A percentile compares a stretch with the other conserved stretches of the same genome.
Evolutionary conservation across 441 rosid genomes (phyloP).

Genomic region (Metrosideros polymorpha): DNA sequence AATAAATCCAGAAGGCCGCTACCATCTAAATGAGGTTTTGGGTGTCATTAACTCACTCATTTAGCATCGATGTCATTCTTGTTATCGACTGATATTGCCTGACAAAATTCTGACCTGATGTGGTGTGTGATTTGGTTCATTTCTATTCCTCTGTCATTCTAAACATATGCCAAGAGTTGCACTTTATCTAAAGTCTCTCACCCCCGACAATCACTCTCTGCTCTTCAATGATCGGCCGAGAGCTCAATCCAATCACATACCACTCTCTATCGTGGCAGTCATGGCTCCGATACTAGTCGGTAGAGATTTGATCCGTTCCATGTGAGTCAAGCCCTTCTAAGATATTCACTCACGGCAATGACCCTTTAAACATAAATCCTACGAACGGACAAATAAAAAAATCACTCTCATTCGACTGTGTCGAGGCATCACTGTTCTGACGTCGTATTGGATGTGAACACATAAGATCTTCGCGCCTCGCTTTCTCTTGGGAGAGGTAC

Average conservation of each 20-base stretch:
- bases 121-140: not conserved
- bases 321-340: not conserved
- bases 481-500: not conserved
- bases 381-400: not conserved
- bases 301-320: not conserved
- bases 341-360: not conserved
- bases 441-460: not conserved
- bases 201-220: rapidly evolving
- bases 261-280: not conserved
- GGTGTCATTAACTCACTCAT: not conserved
- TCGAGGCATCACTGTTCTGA: not conserved
- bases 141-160: not conserved
- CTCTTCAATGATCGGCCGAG: not conserved
- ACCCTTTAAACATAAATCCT: not conserved
- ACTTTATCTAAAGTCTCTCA: not conserved
- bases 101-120: not conserved
- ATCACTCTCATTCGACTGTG: not conserved
- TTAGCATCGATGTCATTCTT: not conserved
- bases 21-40: not conserved
- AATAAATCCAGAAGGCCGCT: not conserved
- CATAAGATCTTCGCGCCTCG: not conserved
- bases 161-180: not conserved
- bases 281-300: not conserved
- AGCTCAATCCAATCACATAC: not conserved
- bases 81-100: not conserved